These are phyloP conservation scores for Ceratocystis colombiana DNA, from an alignment of 2,329 filamentous ascomycete genomes.

Conservation along the genomic window DNA sequence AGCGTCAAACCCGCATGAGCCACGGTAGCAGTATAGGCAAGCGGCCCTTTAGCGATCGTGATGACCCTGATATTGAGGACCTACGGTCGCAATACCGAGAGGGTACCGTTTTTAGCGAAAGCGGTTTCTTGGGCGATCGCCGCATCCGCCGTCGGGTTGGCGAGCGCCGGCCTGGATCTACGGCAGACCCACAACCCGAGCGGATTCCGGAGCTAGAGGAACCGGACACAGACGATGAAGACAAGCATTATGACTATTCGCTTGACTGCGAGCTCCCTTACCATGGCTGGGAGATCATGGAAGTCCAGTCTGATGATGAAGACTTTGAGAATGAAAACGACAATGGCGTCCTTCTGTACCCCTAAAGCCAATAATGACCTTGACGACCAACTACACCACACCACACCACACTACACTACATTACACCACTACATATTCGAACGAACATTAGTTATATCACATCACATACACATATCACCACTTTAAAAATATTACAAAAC, in stretches of 20 bases:
- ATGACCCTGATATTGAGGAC: slow-evolving; percentile 40
- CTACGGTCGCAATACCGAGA: slow-evolving; percentile 23
- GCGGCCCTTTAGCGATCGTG: slow-evolving; percentile 45
- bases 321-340: slow-evolving; percentile 21
- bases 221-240: slow-evolving; percentile 40
- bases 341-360: slow-evolving; percentile 12
- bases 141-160: slow-evolving; percentile 39
- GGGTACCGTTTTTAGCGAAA: slow-evolving; percentile 31
- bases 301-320: slow-evolving; percentile 34
- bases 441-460: slow-evolving; percentile 1
- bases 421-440: too few relatives aligned
- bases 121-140: slow-evolving; percentile 36
- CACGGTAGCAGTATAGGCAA: slow-evolving; percentile 47
- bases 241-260: slow-evolving; percentile 32
- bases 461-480: slow-evolving; percentile 12
- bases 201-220: slow-evolving; percentile 47
- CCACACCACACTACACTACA: too few relatives aligned
- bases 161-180: slow-evolving; percentile 40
- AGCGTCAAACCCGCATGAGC: slow-evolving; percentile 39
- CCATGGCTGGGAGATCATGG: slow-evolving; percentile 43
- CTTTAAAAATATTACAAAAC: slow-evolving; percentile 7
- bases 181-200: slow-evolving; percentile 40
- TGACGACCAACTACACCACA: neutral
- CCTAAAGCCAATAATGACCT: slow-evolving; percentile 6
- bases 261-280: slow-evolving; percentile 43